Base-by-base conservation (phyloP, 768 basidiomycete species). In the Rossbeevera mucosa region DNA sequence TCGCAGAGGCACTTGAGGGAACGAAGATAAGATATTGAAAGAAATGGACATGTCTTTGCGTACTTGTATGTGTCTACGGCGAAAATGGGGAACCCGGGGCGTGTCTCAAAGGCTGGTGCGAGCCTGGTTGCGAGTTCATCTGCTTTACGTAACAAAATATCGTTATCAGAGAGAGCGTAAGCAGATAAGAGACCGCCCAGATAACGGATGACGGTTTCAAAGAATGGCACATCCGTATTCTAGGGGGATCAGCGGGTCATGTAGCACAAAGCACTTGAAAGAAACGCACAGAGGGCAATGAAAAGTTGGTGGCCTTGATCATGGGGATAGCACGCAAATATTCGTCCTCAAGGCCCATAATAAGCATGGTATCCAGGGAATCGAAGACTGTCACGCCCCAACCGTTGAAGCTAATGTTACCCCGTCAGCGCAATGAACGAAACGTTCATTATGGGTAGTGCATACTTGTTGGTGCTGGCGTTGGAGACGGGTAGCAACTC, bases 201-300 rank as follows among this genome's bases (percentile, higher is more conserved):
- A 60, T 94, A 88, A 28, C 94, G 82, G 54, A 96, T 96, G 38
- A 88, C 81, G 0, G 91, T 94, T 72, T 94, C 89, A 54, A 90
- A 91, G 65, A 84, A 88, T 1, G 84, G 83, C 0, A 68, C 67
- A 0, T 48, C 65, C 72, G 57, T 66, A 68, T 58, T 67, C 59
- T 51, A 45, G 69, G 38, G 14, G 33, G 42, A 24, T 43, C 28
- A 56, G 58, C 12, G 2, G 25, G 3, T 11, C 36, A 38, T 13
- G 29, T 4, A 7, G 16, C 9, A 22, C 6, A 2, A 18, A 28
- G 4, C 18, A 38, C 30, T 40, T 12, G 45, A 5, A 44, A 22
- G 36, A 47, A 22, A 45, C 71, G 41, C 62, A 81, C 82, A 41
- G 70, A 47, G 6, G 75, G 63, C 12, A 79, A 63, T 13, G 70